Evolutionary conservation across 2,329 filamentous ascomycete species (phyloP).

Genomic region (Coniochaeta hoffmannii): DNA sequence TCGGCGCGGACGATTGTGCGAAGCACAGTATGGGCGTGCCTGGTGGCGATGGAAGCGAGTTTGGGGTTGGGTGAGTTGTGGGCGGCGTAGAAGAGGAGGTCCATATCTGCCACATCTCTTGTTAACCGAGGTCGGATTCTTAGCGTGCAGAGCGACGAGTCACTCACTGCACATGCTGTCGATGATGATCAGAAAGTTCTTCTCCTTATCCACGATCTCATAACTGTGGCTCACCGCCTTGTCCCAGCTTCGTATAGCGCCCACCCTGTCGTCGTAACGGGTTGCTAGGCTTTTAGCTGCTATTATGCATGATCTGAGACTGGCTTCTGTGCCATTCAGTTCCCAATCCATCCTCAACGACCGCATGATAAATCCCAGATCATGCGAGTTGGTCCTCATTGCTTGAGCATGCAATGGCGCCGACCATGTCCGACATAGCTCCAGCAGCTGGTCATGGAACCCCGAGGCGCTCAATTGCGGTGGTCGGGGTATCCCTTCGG

Average conservation of each 20-base stretch:
- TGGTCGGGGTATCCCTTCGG: not conserved
- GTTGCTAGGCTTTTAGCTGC: not conserved
- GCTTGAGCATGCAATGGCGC: not conserved
- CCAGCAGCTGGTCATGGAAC: not conserved
- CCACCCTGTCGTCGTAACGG: not conserved
- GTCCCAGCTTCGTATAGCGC: not conserved
- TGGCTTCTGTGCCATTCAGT: not conserved
- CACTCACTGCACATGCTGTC: slow-evolving; percentile 29
- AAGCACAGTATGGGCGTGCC: slow-evolving; percentile 30
- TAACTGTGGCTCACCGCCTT: not conserved
- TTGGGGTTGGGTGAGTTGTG: slow-evolving; percentile 19
- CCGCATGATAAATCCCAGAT: not conserved
- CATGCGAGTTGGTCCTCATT: not conserved
- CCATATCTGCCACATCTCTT: slow-evolving; percentile 16
- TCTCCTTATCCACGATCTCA: slow-evolving; percentile 12
- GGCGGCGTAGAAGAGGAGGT: slow-evolving; percentile 30
- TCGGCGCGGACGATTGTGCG: slow-evolving; percentile 30
- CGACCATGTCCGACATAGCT: not conserved
- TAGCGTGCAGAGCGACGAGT: no score
- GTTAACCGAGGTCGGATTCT: not conserved
- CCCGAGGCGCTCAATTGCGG: not conserved
- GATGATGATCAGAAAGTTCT: slow-evolving; percentile 30
- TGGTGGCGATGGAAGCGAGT: slow-evolving; percentile 26
- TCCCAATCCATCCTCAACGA: not conserved
- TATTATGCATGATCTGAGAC: not conserved